phyloP scores from a whole-genome alignment of 108 stramenopile species.

The Epithemia pelagica region DNA sequence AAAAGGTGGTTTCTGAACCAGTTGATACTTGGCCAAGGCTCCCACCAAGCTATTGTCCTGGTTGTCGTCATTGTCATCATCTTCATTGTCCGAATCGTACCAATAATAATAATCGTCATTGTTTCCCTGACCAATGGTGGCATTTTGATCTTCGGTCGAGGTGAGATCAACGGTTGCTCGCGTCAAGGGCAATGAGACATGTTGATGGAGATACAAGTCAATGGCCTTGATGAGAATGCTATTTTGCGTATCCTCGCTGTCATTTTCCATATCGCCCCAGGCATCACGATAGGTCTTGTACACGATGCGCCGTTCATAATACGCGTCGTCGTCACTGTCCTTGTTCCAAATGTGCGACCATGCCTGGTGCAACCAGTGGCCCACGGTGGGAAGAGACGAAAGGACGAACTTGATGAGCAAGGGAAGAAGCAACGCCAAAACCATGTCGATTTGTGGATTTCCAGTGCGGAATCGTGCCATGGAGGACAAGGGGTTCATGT shows the following conservation, averaged over 20 bases:
- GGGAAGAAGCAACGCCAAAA: constrained; percentile 60
- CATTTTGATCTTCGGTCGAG: constrained; percentile 15
- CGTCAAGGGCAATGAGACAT: constrained; percentile 16
- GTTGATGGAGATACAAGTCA: constrained; percentile 33
- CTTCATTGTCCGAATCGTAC: constrained; percentile 17
- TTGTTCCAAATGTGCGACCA: neutral
- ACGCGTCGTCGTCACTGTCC: neutral
- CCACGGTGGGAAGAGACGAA: neutral
- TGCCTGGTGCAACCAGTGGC: neutral
- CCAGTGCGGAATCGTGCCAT: too few species aligned
- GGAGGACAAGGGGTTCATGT: too few species aligned
- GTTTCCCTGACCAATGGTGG: neutral
- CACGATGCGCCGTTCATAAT: constrained; percentile 29
- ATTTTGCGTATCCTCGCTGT: constrained; percentile 34
- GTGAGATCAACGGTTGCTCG: constrained; percentile 29
- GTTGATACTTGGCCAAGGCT: constrained; percentile 26
- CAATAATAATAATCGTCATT: constrained; percentile 8
- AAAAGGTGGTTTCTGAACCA: constrained; percentile 22
- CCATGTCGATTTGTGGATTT: constrained; percentile 50
- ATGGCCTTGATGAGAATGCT: constrained; percentile 40
- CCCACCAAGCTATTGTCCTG: constrained; percentile 22
- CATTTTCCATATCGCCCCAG: constrained; percentile 16
- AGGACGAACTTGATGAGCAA: constrained; percentile 33
- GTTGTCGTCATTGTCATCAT: constrained; percentile 16
- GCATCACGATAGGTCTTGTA: constrained; percentile 9